Evolutionary conservation across 2,329 filamentous ascomycete species (phyloP).

Genomic region (Calycina herbarum): DNA sequence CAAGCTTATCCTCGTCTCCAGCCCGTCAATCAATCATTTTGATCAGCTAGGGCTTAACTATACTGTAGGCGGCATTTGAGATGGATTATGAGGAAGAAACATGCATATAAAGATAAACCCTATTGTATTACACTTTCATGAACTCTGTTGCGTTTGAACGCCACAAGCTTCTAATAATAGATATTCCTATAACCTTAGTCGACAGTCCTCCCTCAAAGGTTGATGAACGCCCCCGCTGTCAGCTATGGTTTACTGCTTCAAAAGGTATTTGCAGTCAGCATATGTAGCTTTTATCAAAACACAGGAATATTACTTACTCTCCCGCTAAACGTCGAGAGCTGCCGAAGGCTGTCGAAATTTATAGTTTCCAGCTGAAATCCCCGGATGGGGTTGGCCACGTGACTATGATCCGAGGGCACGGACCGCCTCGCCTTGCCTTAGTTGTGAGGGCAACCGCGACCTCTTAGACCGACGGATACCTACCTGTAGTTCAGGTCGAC

Average conservation of each 20-base stretch:
- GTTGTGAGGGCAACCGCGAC: constrained; percentile 1
- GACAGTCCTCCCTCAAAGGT: not conserved
- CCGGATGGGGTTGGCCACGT: not conserved
- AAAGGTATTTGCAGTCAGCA: too few species aligned
- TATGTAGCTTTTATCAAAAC: too few species aligned
- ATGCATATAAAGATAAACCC: too few species aligned
- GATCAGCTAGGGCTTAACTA: not conserved
- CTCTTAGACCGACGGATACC: not conserved
- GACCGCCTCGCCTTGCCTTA: not conserved
- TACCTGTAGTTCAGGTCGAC: not conserved
- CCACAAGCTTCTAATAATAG: not conserved
- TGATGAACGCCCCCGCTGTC: not conserved
- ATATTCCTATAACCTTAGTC: not conserved
- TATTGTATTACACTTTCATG: too few species aligned
- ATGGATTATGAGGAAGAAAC: too few species aligned
- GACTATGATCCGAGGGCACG: not conserved
- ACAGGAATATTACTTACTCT: too few species aligned
- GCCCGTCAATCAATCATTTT: not conserved
- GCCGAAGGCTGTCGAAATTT: too few species aligned
- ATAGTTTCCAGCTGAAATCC: not conserved
- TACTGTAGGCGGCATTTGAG: too few species aligned
- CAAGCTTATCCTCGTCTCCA: constrained; percentile 1
- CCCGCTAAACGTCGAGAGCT: too few species aligned
- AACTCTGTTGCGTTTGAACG: too few species aligned
- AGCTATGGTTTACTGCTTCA: too few species aligned